Base-by-base conservation (phyloP, 2,329 filamentous ascomycete genomes). In the Trichoderma oligosporum region DNA sequence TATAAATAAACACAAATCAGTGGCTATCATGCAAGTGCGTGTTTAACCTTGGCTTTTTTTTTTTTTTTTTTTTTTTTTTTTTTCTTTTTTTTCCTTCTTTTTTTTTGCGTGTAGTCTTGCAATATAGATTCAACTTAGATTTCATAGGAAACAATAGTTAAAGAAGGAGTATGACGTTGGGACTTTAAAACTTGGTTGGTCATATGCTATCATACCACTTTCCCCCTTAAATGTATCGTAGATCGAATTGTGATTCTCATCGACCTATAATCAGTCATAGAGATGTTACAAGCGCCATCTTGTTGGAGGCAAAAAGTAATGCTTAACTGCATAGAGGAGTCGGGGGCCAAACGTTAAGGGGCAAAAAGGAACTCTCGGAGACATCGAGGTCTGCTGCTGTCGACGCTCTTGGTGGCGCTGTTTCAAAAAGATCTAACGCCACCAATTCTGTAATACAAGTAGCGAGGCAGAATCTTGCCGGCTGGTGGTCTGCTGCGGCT, bases 381-480 rank as follows among this genome's bases (percentile, higher is more conserved):
- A 31, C 12, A 33, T 31, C 3, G 38, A 11, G 12, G 24, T 22
- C 38, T 42, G 8, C 8, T 14, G 38, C 49, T 22, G 20, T 35
- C 18, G 14, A 53, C 27, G 22, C 39, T 16, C 8, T 11, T 35
- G 20, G 51, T 44, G 29, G 39, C 36, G 38, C 42, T 18, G 27
- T 20, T 33, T 53, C 27, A 12, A 7, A 33, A 33, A 42, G 27
- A 53, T 25, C 27, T 53, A 25, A 38, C 49, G 49, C 49, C 49
- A 25, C 42, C 49, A 35, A 33, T 16, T 29, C 39, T 31, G 24
- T 9, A 22, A 25, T 2, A n/a, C n/a, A n/a, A n/a, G n/a, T n/a
- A 33, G 20, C 49, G 27, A 53, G 49, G 38, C 38, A 44, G 38
- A 53, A 53, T 42, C 31, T 38, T 45, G 31, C 7, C 22, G 29